These are phyloP conservation scores for Lactarius sanguifluus DNA, from an alignment of 768 basidiomycete species.

Conservation along the genomic window DNA sequence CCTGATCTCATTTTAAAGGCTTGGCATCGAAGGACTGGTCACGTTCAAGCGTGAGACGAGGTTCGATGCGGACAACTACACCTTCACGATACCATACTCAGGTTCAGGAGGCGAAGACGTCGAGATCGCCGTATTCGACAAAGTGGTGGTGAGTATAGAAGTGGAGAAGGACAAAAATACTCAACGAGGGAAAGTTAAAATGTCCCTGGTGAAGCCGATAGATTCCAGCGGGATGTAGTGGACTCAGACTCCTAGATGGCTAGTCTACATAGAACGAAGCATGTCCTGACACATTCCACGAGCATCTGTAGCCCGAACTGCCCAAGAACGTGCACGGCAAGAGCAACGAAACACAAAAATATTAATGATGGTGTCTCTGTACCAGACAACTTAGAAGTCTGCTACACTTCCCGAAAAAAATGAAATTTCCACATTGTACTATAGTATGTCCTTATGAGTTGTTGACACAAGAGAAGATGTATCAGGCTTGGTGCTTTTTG, in stretches of 20 bases:
- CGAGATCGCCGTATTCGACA: slow-evolving; percentile 87
- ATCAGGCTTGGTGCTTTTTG: too few species aligned
- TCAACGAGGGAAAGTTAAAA: slow-evolving; percentile 85
- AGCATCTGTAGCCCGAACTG: background rate
- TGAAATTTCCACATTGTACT: too few species aligned
- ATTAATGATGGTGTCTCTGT: too few species aligned
- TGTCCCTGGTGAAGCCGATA: slow-evolving; percentile 69
- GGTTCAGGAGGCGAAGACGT: slow-evolving; percentile 41
- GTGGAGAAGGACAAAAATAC: slow-evolving; percentile 96
- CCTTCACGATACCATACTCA: slow-evolving; percentile 62
- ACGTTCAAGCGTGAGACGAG: slow-evolving; percentile 88
- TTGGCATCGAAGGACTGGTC: slow-evolving; percentile 92
- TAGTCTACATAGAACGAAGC: background rate
- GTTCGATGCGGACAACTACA: slow-evolving; percentile 91
- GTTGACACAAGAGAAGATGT: too few species aligned
- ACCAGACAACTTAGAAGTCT: too few species aligned
- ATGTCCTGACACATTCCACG: background rate
- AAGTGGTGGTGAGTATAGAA: slow-evolving; percentile 84
- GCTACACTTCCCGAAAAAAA: too few species aligned
- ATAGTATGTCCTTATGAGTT: too few species aligned
- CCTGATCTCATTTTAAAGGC: slow-evolving; percentile 43
- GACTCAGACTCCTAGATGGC: background rate
- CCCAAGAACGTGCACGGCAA: too few species aligned
- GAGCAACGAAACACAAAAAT: too few species aligned
- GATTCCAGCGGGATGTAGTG: slow-evolving; percentile 49